Conservation (phyloP, 768 basidiomycete species). For the Daedalea quercina region DNA sequence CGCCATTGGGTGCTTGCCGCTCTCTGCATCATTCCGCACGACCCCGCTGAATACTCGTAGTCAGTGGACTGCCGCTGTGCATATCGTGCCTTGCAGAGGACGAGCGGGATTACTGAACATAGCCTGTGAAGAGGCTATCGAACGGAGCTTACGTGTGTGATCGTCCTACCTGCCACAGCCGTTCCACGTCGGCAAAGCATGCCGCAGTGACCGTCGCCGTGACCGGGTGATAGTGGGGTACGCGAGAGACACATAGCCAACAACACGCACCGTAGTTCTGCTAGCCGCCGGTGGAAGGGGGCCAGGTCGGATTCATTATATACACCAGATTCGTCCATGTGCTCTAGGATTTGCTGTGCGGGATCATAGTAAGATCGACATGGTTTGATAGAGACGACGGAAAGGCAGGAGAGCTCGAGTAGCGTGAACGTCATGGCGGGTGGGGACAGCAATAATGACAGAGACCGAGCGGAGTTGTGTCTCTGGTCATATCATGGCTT, state of each 20-base stretch:
- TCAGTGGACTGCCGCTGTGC: background rate
- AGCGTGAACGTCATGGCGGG: background rate
- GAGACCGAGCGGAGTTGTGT: background rate
- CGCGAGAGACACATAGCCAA: background rate
- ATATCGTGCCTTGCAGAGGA: background rate
- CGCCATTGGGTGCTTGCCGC: conserved; percentile 77
- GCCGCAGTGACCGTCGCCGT: background rate
- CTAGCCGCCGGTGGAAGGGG: conserved; percentile 79
- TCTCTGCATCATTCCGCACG: conserved; percentile 74
- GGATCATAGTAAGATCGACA: background rate
- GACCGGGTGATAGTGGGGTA: background rate
- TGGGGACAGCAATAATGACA: no score
- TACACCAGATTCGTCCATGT: conserved; percentile 92
- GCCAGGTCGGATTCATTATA: conserved; percentile 89
- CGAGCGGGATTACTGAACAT: background rate
- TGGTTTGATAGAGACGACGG: background rate
- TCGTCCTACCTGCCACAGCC: conserved; percentile 1
- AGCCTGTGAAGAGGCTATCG: background rate
- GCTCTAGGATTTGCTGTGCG: conserved; percentile 82
- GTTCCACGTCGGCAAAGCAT: background rate
- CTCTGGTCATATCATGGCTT: background rate
- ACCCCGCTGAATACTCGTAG: conserved; percentile 38
- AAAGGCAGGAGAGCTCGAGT: background rate
- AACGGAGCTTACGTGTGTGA: background rate
- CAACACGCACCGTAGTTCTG: conserved; percentile 54